Base-by-base conservation (phyloP, 176 grass and related monocot genomes). In the Oryza officinalis region DNA sequence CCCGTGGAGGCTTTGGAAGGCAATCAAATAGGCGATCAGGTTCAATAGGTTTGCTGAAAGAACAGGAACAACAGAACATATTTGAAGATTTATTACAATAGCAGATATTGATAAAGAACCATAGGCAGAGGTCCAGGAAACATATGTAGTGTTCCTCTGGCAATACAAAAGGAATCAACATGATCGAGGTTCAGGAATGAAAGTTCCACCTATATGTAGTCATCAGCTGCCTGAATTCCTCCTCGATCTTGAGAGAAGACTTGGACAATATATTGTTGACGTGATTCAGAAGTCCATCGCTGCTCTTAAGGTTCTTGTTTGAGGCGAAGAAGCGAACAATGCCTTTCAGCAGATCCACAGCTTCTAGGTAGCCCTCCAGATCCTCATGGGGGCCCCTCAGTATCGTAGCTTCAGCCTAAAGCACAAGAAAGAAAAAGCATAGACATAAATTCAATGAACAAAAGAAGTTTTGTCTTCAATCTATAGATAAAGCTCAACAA, bases 41-140 rank as follows among this genome's bases (percentile, higher is more conserved):
- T 57, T 94, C 92, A 78, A 88, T 88, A 81, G 94, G 85, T 81
- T 90, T 94, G 85, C 92, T 94, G 85, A 81, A 94, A 93, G 27
- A 22, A 94, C 41, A 92, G 38, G 75, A 50, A 77, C 57, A 43
- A 33, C 20, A 38, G 65, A n/a, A 40, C n/a, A 75, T 69, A 65
- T 32, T 41, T 31, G 43, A 83, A 28, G 22, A 13, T 7, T 6
- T 49, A 65, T 64, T 33, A 47, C 20, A 83, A 65, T 8, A 65
- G 45, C 8, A 26, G 15, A 47, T n/a, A n/a, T n/a, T n/a, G n/a
- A n/a, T 74, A 17, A 46, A 65, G 26, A 49, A 31, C 9, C 40
- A 13, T 47, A 23, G 40, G 28, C 54, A 74, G 33, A 60, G 22
- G 13, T 81, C 30, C 25, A 41, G 66, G 14, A 72, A 67, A 60